Conservation (phyloP, 768 basidiomycete genomes). For the Paxillus involutus region DNA sequence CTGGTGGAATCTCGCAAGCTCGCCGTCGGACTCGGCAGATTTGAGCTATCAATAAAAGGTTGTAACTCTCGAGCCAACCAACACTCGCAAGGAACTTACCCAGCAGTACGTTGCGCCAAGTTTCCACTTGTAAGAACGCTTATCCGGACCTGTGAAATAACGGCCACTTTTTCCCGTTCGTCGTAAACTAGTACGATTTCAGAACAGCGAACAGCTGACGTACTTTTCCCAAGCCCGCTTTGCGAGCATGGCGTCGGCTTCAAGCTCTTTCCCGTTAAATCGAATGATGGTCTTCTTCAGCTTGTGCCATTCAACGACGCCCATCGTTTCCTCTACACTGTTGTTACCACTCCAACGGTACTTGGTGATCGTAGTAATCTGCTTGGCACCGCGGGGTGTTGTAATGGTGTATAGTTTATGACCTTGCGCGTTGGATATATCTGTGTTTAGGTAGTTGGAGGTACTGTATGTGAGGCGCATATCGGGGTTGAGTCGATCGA, state of each 20-base stretch:
- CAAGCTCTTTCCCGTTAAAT: constrained; percentile 14
- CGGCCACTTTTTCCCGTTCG: constrained; percentile 21
- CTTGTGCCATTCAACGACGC: constrained; percentile 25
- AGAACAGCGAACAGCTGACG: neutral
- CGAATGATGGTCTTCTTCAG: constrained; percentile 11
- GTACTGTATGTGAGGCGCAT: constrained; percentile 26
- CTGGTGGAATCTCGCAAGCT: constrained; percentile 3
- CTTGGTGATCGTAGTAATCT: constrained; percentile 26
- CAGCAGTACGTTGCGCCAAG: constrained; percentile 22
- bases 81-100: constrained; percentile 14
- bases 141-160: constrained; percentile 33
- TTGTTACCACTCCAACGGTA: constrained; percentile 15
- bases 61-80: neutral
- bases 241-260: constrained; percentile 10
- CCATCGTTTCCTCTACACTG: constrained; percentile 19
- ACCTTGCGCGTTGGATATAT: constrained; percentile 22
- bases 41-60: neutral
- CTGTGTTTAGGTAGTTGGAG: constrained; percentile 17
- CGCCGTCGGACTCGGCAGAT: neutral
- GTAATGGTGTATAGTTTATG: constrained; percentile 17
- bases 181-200: neutral
- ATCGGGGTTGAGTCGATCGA: neutral
- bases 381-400: constrained; percentile 10
- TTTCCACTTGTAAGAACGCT: constrained; percentile 33
- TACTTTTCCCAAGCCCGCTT: constrained; percentile 18